phyloP scores from a whole-genome alignment of 1,139 yeast genomes.

The Yamadazyma songkhlaensis region DNA sequence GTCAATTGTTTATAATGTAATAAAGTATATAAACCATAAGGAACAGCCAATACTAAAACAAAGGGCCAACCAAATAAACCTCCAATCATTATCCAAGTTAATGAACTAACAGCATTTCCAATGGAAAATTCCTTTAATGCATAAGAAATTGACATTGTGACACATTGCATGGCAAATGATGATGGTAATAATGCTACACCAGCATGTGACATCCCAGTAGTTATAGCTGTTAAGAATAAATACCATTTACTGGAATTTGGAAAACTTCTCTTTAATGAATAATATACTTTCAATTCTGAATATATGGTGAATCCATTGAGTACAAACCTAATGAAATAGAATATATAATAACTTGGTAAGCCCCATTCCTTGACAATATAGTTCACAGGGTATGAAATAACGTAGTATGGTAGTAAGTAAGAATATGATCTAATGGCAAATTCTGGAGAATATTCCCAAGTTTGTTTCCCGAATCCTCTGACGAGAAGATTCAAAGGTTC shows the following conservation, averaged over 20 bases:
- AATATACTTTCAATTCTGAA: slow-evolving; percentile 52
- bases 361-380: slow-evolving; percentile 10
- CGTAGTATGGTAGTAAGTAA: slow-evolving; percentile 50
- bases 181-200: slow-evolving; percentile 84
- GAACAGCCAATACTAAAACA: slow-evolving; percentile 61
- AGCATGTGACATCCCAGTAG: slow-evolving; percentile 81
- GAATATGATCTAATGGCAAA: slow-evolving; percentile 87
- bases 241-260: slow-evolving; percentile 52
- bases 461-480: slow-evolving; percentile 85
- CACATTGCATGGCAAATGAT: slow-evolving; percentile 74
- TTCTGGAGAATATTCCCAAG: slow-evolving; percentile 96
- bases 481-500: slow-evolving; percentile 82
- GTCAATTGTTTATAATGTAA: background rate
- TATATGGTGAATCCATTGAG: slow-evolving; percentile 53
- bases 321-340: slow-evolving; percentile 55
- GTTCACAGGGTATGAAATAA: slow-evolving; percentile 32
- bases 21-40: slow-evolving; percentile 45
- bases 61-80: slow-evolving; percentile 94
- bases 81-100: slow-evolving; percentile 57
- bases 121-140: slow-evolving; percentile 23
- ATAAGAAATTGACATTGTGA: slow-evolving; percentile 51
- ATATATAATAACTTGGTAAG: slow-evolving; percentile 32
- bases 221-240: slow-evolving; percentile 41
- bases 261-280: slow-evolving; percentile 38
- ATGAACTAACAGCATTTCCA: slow-evolving; percentile 25